Evolutionary conservation across 164 flowering plant species (phyloP).

Genomic region (Litsea cubeba): DNA sequence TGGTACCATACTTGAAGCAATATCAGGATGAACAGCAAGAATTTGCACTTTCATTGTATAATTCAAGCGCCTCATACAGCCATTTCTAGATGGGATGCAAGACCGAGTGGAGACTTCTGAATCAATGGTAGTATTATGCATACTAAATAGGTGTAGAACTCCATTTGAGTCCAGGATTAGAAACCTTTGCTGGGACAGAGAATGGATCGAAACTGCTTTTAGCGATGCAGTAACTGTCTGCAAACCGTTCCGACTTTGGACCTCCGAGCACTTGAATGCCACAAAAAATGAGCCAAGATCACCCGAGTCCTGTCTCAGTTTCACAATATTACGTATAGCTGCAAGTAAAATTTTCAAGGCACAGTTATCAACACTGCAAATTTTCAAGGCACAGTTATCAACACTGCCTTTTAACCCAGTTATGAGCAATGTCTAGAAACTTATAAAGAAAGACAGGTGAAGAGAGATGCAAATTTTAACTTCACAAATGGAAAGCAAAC

Average conservation of each 20-base stretch:
- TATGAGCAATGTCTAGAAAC: slow-evolving; percentile 4
- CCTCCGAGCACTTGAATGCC: slow-evolving; percentile 34
- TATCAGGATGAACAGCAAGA: slow-evolving; percentile 62
- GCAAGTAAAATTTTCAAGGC: slow-evolving; percentile 29
- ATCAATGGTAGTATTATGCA: slow-evolving; percentile 31
- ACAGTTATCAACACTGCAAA: slow-evolving; percentile 29
- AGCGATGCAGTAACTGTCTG: slow-evolving; percentile 17
- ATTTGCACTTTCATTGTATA: slow-evolving; percentile 52
- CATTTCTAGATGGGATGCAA: slow-evolving; percentile 9
- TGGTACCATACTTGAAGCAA: slow-evolving; percentile 37
- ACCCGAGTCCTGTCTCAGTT: slow-evolving; percentile 52
- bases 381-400: too few relatives aligned
- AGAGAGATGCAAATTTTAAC: neutral
- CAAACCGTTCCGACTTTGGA: slow-evolving; percentile 21
- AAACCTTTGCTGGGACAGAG: slow-evolving; percentile 48
- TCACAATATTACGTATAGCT: slow-evolving; percentile 51
- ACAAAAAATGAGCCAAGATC: slow-evolving; percentile 42
- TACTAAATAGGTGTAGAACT: slow-evolving; percentile 46
- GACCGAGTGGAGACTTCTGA: slow-evolving; percentile 19
- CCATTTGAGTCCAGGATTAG: slow-evolving; percentile 72
- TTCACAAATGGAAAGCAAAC: neutral
- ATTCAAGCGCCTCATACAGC: slow-evolving; percentile 44
- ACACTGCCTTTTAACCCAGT: slow-evolving; percentile 10
- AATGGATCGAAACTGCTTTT: slow-evolving; percentile 63
- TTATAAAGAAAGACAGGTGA: neutral